Evolutionary conservation across 1,139 yeast genomes (phyloP).

Genomic region (Dujonia santamariae): DNA sequence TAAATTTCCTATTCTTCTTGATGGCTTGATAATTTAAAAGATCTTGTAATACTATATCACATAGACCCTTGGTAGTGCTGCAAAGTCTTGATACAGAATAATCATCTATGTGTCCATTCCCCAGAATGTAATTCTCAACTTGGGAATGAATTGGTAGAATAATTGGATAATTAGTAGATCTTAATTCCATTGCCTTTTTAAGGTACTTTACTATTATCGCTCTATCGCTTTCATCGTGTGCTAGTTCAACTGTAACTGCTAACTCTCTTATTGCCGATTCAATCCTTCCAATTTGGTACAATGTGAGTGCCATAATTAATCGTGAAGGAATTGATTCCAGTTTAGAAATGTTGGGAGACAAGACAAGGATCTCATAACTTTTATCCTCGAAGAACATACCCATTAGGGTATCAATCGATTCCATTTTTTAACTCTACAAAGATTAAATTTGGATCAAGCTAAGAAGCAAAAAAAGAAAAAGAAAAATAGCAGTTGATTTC

Average conservation of each 20-base stretch:
- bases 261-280: constrained; percentile 25
- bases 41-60: neutral
- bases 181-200: neutral
- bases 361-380: constrained; percentile 10
- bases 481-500: no score
- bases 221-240: constrained; percentile 14
- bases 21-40: neutral
- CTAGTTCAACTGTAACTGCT: constrained; percentile 25
- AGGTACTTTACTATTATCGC: constrained; percentile 14
- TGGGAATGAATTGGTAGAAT: constrained; percentile 18
- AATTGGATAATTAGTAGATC: neutral
- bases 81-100: constrained; percentile 18
- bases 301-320: constrained; percentile 18
- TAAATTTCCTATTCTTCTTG: neutral
- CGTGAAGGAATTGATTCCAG: constrained; percentile 10
- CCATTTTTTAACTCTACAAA: no score
- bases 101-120: constrained; percentile 14
- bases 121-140: constrained; percentile 12
- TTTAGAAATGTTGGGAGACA: constrained; percentile 9
- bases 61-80: constrained; percentile 6
- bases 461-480: no score
- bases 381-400: constrained; percentile 8
- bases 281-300: constrained; percentile 24
- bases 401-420: constrained; percentile 10
- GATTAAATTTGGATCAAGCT: no score